Evolutionary conservation across 2,329 filamentous ascomycete genomes (phyloP).

Genomic region (Talaromyces piceae): DNA sequence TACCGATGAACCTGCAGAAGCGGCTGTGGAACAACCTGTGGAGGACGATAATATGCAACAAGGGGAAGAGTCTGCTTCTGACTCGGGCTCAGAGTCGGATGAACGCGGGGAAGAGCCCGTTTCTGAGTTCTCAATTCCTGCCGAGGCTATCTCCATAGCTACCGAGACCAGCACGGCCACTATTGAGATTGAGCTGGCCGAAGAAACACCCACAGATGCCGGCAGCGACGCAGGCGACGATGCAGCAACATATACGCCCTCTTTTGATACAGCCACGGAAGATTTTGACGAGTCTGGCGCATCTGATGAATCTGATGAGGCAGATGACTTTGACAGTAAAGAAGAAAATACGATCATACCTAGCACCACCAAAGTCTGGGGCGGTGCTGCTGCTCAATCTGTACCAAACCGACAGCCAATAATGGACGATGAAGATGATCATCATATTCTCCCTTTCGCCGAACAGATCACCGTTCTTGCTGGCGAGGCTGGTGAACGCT

Average conservation of each 20-base stretch:
- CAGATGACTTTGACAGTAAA: too few species aligned
- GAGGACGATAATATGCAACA: too few species aligned
- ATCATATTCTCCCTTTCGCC: slow-evolving; percentile 42
- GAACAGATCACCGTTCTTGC: slow-evolving; percentile 46
- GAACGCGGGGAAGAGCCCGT: neutral
- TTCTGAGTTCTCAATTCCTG: neutral
- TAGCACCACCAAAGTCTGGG: slow-evolving; percentile 42
- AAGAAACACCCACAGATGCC: neutral
- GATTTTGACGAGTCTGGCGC: neutral
- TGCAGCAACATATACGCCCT: neutral
- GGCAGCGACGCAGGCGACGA: neutral
- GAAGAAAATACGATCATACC: neutral
- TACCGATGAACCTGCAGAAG: slow-evolving; percentile 8
- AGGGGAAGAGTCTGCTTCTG: too few species aligned
- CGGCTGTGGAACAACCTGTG: too few species aligned
- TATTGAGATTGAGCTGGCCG: slow-evolving; percentile 5
- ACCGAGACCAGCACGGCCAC: slow-evolving; percentile 25
- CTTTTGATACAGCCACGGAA: neutral
- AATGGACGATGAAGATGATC: slow-evolving; percentile 44
- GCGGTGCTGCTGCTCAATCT: slow-evolving; percentile 47
- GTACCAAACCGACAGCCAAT: slow-evolving; percentile 41
- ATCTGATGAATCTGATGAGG: neutral
- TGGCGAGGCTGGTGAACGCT: slow-evolving; percentile 46
- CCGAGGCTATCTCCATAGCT: slow-evolving; percentile 11
- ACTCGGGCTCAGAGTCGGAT: slow-evolving; percentile 2